Base-by-base conservation (phyloP, 169 alveolate genomes). In the Perkinsus marinus region DNA sequence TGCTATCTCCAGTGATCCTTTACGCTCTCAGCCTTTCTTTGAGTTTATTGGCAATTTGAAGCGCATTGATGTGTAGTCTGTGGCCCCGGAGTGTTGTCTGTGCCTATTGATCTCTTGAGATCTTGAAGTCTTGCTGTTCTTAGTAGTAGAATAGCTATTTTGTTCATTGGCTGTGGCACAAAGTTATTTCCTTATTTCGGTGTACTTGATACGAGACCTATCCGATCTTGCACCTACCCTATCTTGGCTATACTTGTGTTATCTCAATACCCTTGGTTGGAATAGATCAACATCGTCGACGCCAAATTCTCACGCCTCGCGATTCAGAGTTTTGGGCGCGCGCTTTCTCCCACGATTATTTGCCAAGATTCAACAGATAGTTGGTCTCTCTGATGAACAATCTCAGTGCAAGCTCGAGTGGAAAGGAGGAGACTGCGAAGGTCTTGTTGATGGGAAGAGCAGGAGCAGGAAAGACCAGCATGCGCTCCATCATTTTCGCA, bases 401-500 rank as follows among this genome's bases (percentile, higher is more conserved):
- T 57, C 30, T 16, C 34, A 57, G 79, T 26, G 79, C 37, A 13
- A 57, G 79, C 79, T 57, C 79, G 30, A 57, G 79, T 16, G 79
- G 79, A 0, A 57, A 57, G 79, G 79, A 57, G 26, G 79, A 57
- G 79, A 94, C 79, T 13, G 79, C 79, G 7, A 95, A 98, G 94
- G 97, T 98, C 39, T 94, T 98, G 38, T 96, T 97, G 41, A 97
- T 98, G 99, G 98, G 99, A 26, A 94, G 98, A 68, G 96, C 96
- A 43, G 96, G 97, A 38, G 98, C 98, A 16, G 99, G 99, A 37
- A 97, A 98, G 93, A 97, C 98, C 22, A 97, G 98, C 34, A 98
- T 98, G 98, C 94, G 98, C 46, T 96, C 98, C 43, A 98, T 98
- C 93, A 98, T 98, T 92, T 98, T 98, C 92, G 99, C 99, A n/a